phyloP scores from a whole-genome alignment of 352 stramenopile species.

The Phytophthora agathidicida region DNA sequence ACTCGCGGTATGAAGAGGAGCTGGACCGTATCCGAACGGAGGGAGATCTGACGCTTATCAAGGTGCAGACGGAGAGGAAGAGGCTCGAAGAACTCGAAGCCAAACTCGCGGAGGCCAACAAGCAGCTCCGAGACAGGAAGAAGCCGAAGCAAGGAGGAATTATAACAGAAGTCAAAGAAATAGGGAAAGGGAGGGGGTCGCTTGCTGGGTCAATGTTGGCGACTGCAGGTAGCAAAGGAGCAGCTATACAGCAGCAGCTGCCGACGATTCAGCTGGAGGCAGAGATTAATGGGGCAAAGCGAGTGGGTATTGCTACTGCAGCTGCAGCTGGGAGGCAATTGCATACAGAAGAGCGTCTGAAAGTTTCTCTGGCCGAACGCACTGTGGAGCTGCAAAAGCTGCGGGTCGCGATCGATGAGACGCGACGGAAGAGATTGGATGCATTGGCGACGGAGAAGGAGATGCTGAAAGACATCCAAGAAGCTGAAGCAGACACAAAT shows the following conservation, averaged over 20 bases:
- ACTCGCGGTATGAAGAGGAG: constrained; percentile 65
- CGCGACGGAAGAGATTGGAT: constrained; percentile 46
- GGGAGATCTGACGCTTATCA: constrained; percentile 67
- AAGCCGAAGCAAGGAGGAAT: constrained; percentile 47
- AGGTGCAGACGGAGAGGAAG: constrained; percentile 88
- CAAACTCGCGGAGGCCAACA: constrained; percentile 86
- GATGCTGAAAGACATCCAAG: constrained; percentile 48
- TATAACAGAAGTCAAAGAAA: background rate
- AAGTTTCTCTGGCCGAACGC: constrained; percentile 46
- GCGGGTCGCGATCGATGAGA: constrained; percentile 51
- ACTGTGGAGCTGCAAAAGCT: constrained; percentile 63
- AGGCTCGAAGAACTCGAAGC: constrained; percentile 85
- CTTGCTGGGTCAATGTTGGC: constrained; percentile 6
- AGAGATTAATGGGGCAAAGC: background rate
- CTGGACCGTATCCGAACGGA: constrained; percentile 89
- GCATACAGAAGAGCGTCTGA: constrained; percentile 82
- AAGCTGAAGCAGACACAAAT: constrained; percentile 45
- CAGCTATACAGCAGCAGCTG: constrained; percentile 14
- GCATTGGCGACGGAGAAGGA: constrained; percentile 44
- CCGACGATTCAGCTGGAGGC: background rate
- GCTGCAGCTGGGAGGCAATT: constrained; percentile 45
- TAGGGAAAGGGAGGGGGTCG: background rate
- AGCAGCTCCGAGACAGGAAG: constrained; percentile 87
- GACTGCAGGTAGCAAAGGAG: constrained; percentile 3
- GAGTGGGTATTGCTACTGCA: background rate